A percentile compares a stretch with the other conserved stretches of the same genome.
Conservation (phyloP, 2,329 filamentous ascomycete genomes). For the Venturia carpophila region DNA sequence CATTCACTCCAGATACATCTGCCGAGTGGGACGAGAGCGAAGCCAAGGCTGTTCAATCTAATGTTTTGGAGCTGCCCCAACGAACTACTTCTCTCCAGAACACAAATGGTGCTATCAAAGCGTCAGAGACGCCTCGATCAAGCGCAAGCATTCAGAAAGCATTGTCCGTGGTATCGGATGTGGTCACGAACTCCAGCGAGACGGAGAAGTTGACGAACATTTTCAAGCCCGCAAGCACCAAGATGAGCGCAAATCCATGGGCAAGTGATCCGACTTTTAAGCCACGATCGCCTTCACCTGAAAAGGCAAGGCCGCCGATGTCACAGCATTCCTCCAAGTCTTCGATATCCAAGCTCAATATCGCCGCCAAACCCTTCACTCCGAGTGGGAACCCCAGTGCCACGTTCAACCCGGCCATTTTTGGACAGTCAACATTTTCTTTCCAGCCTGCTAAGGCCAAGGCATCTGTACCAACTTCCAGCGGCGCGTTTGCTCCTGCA, state of each 20-base stretch:
- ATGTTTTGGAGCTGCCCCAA: constrained; percentile 6
- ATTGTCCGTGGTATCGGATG: constrained; percentile 26
- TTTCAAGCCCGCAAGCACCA: background rate
- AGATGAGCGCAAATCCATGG: constrained; percentile 14
- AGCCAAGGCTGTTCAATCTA: background rate
- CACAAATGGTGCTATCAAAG: constrained; percentile 1
- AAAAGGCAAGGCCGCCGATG: background rate
- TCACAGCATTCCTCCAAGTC: constrained; percentile 55
- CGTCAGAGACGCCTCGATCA: background rate
- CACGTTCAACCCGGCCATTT: constrained; percentile 41
- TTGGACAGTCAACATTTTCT: constrained; percentile 35
- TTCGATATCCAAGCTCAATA: constrained; percentile 73
- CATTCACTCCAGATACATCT: constrained; percentile 53
- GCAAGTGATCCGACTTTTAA: constrained; percentile 19
- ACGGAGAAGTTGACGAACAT: background rate
- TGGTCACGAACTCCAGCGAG: constrained; percentile 22
- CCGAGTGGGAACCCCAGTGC: constrained; percentile 44
- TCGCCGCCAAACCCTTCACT: constrained; percentile 78
- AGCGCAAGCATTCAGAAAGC: background rate
- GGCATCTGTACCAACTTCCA: constrained; percentile 9
- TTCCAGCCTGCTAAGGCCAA: constrained; percentile 34
- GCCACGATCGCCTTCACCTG: constrained; percentile 4
- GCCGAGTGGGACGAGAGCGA: constrained; percentile 18
- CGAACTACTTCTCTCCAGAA: constrained; percentile 4
- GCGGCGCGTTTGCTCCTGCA: constrained; percentile 25